Evolutionary conservation across 495 filamentous ascomycete species (phyloP), one percentile per base, ranked within the genome.

Genomic region (Lasiosphaeria hispida): DNA sequence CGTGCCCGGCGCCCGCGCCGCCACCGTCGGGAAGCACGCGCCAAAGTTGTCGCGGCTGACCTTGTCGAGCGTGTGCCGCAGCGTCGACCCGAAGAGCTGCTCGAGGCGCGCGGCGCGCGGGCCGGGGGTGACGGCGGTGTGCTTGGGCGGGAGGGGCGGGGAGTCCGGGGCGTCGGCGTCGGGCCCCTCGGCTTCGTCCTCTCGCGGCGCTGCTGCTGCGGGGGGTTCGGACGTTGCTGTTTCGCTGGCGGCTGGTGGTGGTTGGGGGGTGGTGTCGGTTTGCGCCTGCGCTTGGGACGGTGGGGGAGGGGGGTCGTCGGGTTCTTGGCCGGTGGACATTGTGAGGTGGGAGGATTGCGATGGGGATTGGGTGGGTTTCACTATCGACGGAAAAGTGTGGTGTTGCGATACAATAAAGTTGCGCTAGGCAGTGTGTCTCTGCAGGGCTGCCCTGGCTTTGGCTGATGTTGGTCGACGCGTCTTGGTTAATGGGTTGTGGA

Each of bases 11-110:
- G 87, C 87, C 62, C 87, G 72, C 58, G 75, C 73, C 17, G 91
- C 87, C 7, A 91, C 81, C 3, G 90, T 92, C 0, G 94, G 94
- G 71, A 96, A 98, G 70, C 94, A 98, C 17, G 86, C 77, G 0
- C 86, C 80, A 67, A 98, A 96, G 66, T 91, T 92, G 45, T 79
- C 77, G 69, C 87, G 90, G 37, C 80, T 85, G 70, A 90, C 85
- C 59, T 88, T 87, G 55, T 80, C 81, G 5, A 95, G 79, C 1
- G 91, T 90, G 58, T 87, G 80, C 10, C 77, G 75, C 11, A 95
- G 79, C 0, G 89, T 85, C 38, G 84, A 77, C 40, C 78, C 75
- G 72, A 90, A 93, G 45, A 94, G 77, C 42, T 85, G 80, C 60
- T 84, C 79, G 38, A 97, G 79, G 38, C 84, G 82, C 13, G 80